A percentile compares a stretch with the other conserved stretches of the same genome.
phyloP scores from a whole-genome alignment of 2,329 filamentous ascomycete genomes.

The Pyrenochaeta sp. region DNA sequence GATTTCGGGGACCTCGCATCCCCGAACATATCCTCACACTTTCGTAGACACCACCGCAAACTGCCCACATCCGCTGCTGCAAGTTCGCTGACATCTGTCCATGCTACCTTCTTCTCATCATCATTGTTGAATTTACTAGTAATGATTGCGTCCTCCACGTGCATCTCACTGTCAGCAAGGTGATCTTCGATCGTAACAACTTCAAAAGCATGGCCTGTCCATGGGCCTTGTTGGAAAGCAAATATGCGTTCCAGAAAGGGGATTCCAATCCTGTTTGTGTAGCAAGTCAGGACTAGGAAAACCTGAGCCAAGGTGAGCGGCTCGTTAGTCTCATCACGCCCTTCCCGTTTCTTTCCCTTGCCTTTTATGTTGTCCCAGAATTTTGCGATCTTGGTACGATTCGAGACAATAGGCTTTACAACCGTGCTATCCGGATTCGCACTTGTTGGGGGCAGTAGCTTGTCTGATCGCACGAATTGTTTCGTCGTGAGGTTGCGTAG shows the following conservation, averaged over 20 bases:
- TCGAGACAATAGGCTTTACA: too few species aligned
- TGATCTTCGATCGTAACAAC: conserved; percentile 15
- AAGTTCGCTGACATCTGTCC: conserved; percentile 13
- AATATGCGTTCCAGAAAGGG: neutral
- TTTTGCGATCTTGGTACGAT: too few species aligned
- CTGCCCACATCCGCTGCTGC: conserved; percentile 14
- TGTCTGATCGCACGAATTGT: conserved; percentile 21
- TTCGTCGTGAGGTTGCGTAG: conserved; percentile 20
- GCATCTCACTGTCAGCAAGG: too few species aligned
- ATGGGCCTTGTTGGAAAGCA: neutral
- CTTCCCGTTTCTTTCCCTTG: too few species aligned
- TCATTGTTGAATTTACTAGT: too few species aligned
- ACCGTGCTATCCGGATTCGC: neutral
- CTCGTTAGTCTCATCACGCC: neutral
- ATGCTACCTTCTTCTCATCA: neutral
- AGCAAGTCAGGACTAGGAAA: conserved; percentile 10
- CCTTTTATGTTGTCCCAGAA: too few species aligned
- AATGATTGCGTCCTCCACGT: neutral
- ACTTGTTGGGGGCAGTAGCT: neutral
- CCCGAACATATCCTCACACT: neutral
- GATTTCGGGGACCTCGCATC: too few species aligned
- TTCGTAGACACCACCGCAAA: conserved; percentile 10
- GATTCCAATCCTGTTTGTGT: neutral
- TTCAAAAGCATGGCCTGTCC: conserved; percentile 18
- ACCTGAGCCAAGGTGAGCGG: conserved; percentile 16